A percentile compares a stretch with the other conserved stretches of the same genome.
These are phyloP conservation scores for Elasticomyces elasticus DNA, from an alignment of 495 filamentous ascomycete genomes.

Conservation along the genomic window DNA sequence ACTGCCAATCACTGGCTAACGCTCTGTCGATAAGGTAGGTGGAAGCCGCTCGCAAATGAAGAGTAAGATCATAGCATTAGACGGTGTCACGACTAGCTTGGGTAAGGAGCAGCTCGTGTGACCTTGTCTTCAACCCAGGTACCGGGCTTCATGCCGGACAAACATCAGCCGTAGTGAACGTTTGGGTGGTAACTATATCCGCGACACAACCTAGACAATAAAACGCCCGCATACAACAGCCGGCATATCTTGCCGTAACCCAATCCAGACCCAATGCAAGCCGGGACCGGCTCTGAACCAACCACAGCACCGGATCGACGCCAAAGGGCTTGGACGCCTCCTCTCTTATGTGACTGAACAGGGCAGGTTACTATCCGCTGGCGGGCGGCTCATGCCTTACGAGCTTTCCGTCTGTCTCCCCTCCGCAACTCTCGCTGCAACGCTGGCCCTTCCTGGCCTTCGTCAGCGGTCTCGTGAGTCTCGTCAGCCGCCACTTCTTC, in stretches of 20 bases:
- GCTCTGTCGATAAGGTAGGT: too few relatives aligned
- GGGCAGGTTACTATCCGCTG: not conserved
- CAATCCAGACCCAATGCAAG: not conserved
- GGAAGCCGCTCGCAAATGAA: too few relatives aligned
- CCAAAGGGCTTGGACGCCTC: too few relatives aligned
- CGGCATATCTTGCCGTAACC: not conserved
- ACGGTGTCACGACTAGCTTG: too few relatives aligned
- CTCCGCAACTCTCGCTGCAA: slow-evolving; percentile 3
- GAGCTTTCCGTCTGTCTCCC: slow-evolving; percentile 1
- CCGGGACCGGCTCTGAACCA: not conserved
- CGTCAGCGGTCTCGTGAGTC: slow-evolving; percentile 1
- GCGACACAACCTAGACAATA: not conserved
- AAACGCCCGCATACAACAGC: not conserved
- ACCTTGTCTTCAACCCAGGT: too few relatives aligned
- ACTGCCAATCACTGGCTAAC: too few relatives aligned
- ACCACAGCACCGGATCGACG: not conserved
- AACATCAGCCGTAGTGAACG: not conserved
- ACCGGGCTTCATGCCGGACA: not conserved
- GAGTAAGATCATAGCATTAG: too few relatives aligned
- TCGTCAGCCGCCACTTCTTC: slow-evolving; percentile 1
- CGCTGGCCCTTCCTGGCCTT: not conserved
- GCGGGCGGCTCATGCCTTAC: not conserved
- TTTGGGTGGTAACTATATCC: not conserved
- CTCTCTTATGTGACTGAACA: not conserved
- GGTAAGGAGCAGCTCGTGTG: too few relatives aligned